These are phyloP conservation scores for Esteya vermicola DNA, from an alignment of 2,329 filamentous ascomycete genomes.

Conservation along the genomic window DNA sequence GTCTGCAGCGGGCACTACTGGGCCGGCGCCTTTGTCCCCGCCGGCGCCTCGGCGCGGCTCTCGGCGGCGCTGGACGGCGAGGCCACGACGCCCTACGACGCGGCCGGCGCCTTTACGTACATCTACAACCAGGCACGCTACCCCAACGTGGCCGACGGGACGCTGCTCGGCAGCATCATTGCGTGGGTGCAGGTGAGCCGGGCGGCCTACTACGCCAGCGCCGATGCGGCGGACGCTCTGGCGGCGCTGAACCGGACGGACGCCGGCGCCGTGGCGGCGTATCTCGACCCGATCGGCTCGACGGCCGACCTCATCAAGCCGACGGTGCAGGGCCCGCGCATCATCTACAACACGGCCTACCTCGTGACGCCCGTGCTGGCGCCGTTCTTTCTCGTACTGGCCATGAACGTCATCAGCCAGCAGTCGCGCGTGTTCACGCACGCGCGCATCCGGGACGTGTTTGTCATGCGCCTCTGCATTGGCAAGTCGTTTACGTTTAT, in stretches of 20 bases:
- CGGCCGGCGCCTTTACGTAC: conserved; percentile 18
- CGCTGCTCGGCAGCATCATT: conserved; percentile 15
- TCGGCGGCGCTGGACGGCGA: conserved; percentile 14
- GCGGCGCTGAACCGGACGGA: conserved; percentile 13
- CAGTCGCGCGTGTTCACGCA: conserved; percentile 2
- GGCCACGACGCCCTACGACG: conserved; percentile 16
- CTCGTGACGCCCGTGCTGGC: conserved; percentile 22
- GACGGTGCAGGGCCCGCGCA: conserved; percentile 19
- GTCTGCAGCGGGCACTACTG: conserved; percentile 23
- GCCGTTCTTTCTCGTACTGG: conserved; percentile 17
- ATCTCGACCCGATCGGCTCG: conserved; percentile 18
- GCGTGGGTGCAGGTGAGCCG: conserved; percentile 1
- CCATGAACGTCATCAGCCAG: conserved; percentile 15
- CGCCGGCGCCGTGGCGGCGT: not conserved
- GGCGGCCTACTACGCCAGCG: conserved; percentile 12
- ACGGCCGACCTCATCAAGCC: conserved; percentile 16
- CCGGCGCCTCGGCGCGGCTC: conserved; percentile 8
- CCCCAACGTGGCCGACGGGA: conserved; percentile 15
- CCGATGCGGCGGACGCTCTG: conserved; percentile 8
- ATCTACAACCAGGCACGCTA: conserved; percentile 23
- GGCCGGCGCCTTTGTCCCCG: conserved; percentile 20
- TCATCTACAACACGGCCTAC: conserved; percentile 23
- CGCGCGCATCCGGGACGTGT: not conserved
- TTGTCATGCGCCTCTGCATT: conserved; percentile 15
- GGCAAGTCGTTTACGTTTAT: conserved; percentile 19